Conservation (phyloP, 208 protist genomes). For the Trichomonas tenax region DNA sequence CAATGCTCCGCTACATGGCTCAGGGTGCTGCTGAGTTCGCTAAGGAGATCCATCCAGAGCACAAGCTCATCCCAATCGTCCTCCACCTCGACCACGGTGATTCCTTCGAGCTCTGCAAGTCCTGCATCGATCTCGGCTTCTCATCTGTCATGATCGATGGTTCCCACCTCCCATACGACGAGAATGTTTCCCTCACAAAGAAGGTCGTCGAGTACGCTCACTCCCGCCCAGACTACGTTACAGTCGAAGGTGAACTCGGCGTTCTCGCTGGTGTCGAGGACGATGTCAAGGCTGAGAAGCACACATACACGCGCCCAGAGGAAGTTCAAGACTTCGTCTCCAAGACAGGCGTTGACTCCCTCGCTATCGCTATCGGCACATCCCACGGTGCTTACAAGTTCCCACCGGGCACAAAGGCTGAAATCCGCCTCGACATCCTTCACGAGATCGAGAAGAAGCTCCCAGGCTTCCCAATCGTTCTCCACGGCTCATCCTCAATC, state of each 20-base stretch:
- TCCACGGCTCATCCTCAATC: conserved; percentile 43
- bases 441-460: conserved; percentile 23
- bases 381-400: conserved; percentile 49
- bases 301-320: conserved; percentile 38
- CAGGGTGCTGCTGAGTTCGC: conserved; percentile 36
- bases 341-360: conserved; percentile 39
- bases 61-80: conserved; percentile 29
- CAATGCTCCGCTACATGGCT: conserved; percentile 39
- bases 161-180: conserved; percentile 38
- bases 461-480: conserved; percentile 35
- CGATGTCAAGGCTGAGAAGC: conserved; percentile 28
- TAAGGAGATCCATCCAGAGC: conserved; percentile 26
- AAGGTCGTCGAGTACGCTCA: conserved; percentile 43
- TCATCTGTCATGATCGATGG: conserved; percentile 49
- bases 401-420: conserved; percentile 22
- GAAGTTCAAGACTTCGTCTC: conserved; percentile 35
- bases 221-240: conserved; percentile 24
- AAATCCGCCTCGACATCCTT: conserved; percentile 37
- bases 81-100: conserved; percentile 45
- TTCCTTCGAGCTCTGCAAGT: conserved; percentile 28
- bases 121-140: conserved; percentile 37
- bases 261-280: conserved; percentile 42
- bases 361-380: conserved; percentile 46
- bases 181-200: conserved; percentile 43
- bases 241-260: conserved; percentile 45